Evolutionary conservation across 805 yeast species (phyloP).

Genomic region (Saccharomycopsis sp.): DNA sequence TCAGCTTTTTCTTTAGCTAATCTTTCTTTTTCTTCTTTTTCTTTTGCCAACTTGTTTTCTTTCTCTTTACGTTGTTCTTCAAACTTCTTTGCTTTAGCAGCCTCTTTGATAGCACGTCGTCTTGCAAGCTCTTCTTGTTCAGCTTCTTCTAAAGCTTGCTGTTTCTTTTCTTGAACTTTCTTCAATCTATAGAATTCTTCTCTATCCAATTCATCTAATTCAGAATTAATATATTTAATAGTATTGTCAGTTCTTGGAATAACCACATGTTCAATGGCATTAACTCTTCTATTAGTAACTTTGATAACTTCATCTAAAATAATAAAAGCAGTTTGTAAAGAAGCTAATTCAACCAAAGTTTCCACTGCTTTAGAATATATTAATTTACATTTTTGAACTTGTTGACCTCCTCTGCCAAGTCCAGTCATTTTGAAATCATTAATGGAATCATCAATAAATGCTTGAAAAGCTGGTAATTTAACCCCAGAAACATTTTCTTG

Average conservation of each 20-base stretch:
- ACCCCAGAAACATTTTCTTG: constrained; percentile 98
- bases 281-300: constrained; percentile 96
- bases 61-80: constrained; percentile 19
- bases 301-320: constrained; percentile 96
- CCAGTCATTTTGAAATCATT: constrained; percentile 96
- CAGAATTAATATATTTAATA: constrained; percentile 83
- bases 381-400: constrained; percentile 85
- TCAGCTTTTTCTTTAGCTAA: constrained; percentile 55
- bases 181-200: constrained; percentile 95
- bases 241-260: constrained; percentile 98
- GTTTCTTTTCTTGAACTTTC: constrained; percentile 93
- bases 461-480: constrained; percentile 83
- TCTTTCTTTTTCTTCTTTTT: constrained; percentile 17
- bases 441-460: constrained; percentile 69
- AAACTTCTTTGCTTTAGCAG: constrained; percentile 18
- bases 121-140: constrained; percentile 42
- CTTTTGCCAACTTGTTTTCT: constrained; percentile 11
- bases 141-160: constrained; percentile 57
- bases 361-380: constrained; percentile 96
- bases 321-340: constrained; percentile 92
- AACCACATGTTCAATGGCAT: constrained; percentile 96
- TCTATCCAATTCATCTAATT: constrained; percentile 94
- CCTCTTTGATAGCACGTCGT: constrained; percentile 19
- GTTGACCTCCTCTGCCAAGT: constrained; percentile 97
- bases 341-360: constrained; percentile 89